These are phyloP conservation scores for Kwoniella europaea DNA, from an alignment of 768 basidiomycete genomes.

Conservation along the genomic window DNA sequence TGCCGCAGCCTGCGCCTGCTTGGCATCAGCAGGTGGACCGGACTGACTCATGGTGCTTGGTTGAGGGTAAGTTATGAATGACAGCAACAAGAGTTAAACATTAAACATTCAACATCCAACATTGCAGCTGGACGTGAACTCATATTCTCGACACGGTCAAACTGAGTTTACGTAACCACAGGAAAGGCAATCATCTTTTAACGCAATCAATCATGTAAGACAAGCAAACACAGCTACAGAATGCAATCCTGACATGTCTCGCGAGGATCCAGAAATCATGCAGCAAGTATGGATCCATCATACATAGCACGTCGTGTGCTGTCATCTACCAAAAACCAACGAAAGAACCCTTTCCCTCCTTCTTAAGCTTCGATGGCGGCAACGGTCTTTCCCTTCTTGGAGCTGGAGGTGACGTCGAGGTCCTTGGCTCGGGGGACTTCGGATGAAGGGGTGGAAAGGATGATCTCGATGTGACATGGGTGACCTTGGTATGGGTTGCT, in stretches of 20 bases:
- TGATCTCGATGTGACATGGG: slow-evolving; percentile 90
- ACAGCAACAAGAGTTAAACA: background rate
- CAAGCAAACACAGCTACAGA: no score
- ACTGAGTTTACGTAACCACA: background rate
- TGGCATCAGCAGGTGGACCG: slow-evolving; percentile 54
- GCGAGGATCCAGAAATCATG: background rate
- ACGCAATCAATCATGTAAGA: no score
- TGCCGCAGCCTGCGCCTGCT: slow-evolving; percentile 53
- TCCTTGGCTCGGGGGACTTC: slow-evolving; percentile 93
- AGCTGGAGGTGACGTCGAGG: slow-evolving; percentile 65
- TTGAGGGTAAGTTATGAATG: background rate
- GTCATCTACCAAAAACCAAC: slow-evolving; percentile 16
- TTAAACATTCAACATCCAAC: background rate
- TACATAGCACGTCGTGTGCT: slow-evolving; percentile 38
- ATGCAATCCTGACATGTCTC: no score
- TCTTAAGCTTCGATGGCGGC: slow-evolving; percentile 57
- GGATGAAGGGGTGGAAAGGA: slow-evolving; percentile 76
- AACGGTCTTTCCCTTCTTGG: slow-evolving; percentile 56
- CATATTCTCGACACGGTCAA: background rate
- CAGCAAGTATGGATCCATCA: slow-evolving; percentile 40
- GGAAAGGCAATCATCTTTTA: no score
- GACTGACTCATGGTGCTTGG: slow-evolving; percentile 39
- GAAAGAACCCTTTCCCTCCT: slow-evolving; percentile 2
- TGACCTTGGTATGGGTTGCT: slow-evolving; percentile 97
- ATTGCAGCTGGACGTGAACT: background rate